Evolutionary conservation across 768 basidiomycete genomes (phyloP), one percentile per base, ranked within the genome.

Genomic region (Mycena chlorophos): DNA sequence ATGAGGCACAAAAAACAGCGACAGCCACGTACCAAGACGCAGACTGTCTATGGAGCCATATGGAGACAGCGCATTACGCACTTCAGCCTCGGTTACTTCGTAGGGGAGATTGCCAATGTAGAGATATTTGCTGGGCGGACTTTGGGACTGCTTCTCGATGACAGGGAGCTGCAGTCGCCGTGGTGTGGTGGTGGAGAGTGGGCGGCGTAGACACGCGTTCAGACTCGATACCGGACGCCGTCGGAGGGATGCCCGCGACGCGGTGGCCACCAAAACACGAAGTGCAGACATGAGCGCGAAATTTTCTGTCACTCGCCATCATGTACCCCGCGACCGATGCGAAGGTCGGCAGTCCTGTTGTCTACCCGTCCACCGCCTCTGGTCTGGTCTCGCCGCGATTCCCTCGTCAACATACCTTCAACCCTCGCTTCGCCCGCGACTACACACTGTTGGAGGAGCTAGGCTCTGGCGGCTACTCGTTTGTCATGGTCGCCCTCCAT

Each of bases 391-490:
- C 81, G 14, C 71, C 70, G 28, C 78, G 78, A 20, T 91, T 93
- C 64, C 84, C 86, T 1, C 63, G 68, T 3, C 80, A 78, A 1
- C 89, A 93, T 68, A 65, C 66, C 30, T 79, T 93, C 45, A 76
- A 86, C 63, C 65, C 77, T 5, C 73, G 75, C 40, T 93, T 93
- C 63, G 81, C 82, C 46, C 73, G 71, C 38, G 66, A 65, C 45
- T 92, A 90, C 63, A 67, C 75, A 31, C 81, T 90, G 22, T 81
- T 80, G 31, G 89, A 89, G 61, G 87, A 91, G 67, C 78, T 98
- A 23, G 95, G 95, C 38, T 85, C 86, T 10, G 95, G 95, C 40
- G 94, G 94, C 17, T 98, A 94, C 67, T 94, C 94, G 2, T 97
- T 98, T 68, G 95, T 98, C 25, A 90, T 96, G 81, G 88, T 89